Base-by-base conservation (phyloP, 768 basidiomycete species). In the Auriscalpium vulgare region DNA sequence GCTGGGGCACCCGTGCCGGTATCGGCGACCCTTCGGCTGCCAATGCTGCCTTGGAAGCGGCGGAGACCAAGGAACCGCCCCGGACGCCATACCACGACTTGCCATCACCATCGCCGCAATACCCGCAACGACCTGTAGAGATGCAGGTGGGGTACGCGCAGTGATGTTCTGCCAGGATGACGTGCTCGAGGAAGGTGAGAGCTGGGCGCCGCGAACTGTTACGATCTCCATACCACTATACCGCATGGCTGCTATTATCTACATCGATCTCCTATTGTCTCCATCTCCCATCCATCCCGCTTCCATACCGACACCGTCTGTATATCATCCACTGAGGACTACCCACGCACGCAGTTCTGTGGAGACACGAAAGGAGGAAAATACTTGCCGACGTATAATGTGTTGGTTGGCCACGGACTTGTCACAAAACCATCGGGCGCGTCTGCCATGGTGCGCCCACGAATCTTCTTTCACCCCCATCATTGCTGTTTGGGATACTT, bases 1-100 rank as follows among this genome's bases (percentile, higher is more conserved):
- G 87, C 44, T 95, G 92, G 93, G 93, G 93, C 45, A 97, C 92
- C n/a, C 87, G 92, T 69, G 83, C 93, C 7, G 92, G 93, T 73
- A 90, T 94, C 64, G 90, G 91, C 66, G 88, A 93, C 75, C 83
- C 84, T 1, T 74, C 83, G 0, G 82, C 84, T 38, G 88, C 89
- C 51, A 88, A 87, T 2, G 82, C 83, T 8, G 88, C 88, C 11
- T 73, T 77, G 54, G 84, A 81, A 59, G 70, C 70, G 10, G 60
- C 68, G 68, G 58, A 71, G 21, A 37, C 55, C 7, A n/a, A 14
- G n/a, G 35, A 34, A 50, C 50, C 47, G 44, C 51, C 59, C 53
- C 53, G 23, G 19, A 34, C 44, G 37, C 60, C 50, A 10, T 61
- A 62, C 54, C 56, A 56, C 5, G 54, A 64, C 21, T 29, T 52